Conservation (phyloP, 2,329 filamentous ascomycete genomes). For the Tolypocladium album region DNA sequence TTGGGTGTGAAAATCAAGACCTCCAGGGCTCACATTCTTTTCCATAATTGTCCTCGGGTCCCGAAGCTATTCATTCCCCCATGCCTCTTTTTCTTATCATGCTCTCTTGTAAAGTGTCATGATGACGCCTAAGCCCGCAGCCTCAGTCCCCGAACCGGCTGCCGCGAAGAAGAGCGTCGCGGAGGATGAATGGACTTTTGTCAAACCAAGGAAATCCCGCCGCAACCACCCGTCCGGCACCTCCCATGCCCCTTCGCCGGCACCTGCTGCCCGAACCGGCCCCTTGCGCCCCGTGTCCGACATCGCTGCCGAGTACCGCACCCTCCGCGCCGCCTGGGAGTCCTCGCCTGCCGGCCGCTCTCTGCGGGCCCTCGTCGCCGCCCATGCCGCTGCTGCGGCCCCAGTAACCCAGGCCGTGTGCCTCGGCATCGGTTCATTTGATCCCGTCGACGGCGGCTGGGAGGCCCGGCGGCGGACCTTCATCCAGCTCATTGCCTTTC, state of each 20-base stretch:
- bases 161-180: neutral
- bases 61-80: neutral
- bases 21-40: neutral
- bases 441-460: constrained; percentile 35
- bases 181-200: neutral
- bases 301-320: constrained; percentile 18
- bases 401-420: constrained; percentile 35
- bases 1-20: neutral
- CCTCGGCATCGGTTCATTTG: constrained; percentile 44
- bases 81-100: neutral
- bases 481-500: constrained; percentile 42
- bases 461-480: constrained; percentile 35
- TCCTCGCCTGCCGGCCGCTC: constrained; percentile 12
- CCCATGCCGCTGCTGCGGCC: constrained; percentile 10
- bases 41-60: neutral
- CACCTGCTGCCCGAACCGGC: neutral
- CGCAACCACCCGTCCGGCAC: constrained; percentile 2
- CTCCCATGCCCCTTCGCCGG: neutral
- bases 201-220: neutral
- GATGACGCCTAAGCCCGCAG: neutral
- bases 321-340: constrained; percentile 16
- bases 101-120: neutral
- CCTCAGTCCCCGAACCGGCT: neutral
- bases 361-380: constrained; percentile 23
- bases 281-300: constrained; percentile 12